phyloP scores from a whole-genome alignment of 1,284 basidiomycete species.

The Boletus sp. region DNA sequence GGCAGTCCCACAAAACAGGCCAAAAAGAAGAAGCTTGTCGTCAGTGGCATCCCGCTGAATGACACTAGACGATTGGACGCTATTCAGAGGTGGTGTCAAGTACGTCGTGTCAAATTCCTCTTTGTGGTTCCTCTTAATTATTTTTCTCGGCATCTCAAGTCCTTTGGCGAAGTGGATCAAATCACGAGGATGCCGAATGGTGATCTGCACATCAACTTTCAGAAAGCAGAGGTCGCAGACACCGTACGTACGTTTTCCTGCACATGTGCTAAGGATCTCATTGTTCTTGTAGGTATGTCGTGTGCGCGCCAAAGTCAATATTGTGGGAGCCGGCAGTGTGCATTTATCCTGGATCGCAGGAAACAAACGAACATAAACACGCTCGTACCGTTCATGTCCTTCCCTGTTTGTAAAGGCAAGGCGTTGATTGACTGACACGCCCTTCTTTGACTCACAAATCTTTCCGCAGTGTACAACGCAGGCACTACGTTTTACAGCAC shows the following conservation, averaged over 20 bases:
- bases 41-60: constrained; percentile 49
- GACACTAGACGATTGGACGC: constrained; percentile 52
- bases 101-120: constrained; percentile 30
- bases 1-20: constrained; percentile 37
- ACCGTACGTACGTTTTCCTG: constrained; percentile 45
- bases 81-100: constrained; percentile 69
- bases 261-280: constrained; percentile 1
- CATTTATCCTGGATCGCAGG: constrained; percentile 70
- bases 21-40: constrained; percentile 52
- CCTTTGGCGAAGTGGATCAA: constrained; percentile 67
- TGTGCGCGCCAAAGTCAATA: constrained; percentile 65
- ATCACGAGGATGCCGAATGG: constrained; percentile 69
- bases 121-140: constrained; percentile 2
- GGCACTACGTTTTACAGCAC: constrained; percentile 25
- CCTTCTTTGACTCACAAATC: constrained; percentile 4
- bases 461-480: constrained; percentile 26
- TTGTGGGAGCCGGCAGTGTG: constrained; percentile 70
- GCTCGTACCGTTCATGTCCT: background rate
- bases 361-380: constrained; percentile 42
- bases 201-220: constrained; percentile 69
- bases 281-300: constrained; percentile 57
- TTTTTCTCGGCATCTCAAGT: constrained; percentile 37
- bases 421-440: background rate
- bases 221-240: constrained; percentile 69
- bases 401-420: constrained; percentile 28